Conservation (phyloP, 2,329 filamentous ascomycete genomes). For the Fusarium buxicola region DNA sequence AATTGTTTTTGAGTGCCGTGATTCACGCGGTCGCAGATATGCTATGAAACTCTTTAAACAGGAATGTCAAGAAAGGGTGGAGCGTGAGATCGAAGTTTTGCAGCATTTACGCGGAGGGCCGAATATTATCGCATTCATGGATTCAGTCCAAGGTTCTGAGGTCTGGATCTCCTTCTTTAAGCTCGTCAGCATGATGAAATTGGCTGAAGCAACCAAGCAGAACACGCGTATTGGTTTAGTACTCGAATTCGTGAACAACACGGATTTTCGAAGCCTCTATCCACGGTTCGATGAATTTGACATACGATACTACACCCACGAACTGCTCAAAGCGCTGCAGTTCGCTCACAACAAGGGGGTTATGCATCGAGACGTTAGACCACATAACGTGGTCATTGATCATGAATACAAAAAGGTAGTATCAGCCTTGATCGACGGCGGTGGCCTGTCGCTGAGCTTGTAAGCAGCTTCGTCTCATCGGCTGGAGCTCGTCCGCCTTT, state of each 20-base stretch:
- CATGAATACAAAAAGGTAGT: background rate
- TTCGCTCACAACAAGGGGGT: slow-evolving; percentile 12
- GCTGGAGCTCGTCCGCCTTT: slow-evolving; percentile 20
- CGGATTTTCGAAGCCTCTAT: slow-evolving; percentile 7
- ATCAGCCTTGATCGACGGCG: background rate
- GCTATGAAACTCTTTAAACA: slow-evolving; percentile 28
- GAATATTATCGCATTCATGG: slow-evolving; percentile 7
- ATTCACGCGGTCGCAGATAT: background rate
- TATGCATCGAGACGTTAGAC: slow-evolving; percentile 22
- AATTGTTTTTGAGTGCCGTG: slow-evolving; percentile 15
- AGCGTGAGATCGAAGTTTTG: slow-evolving; percentile 11
- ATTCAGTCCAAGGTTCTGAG: slow-evolving; percentile 18
- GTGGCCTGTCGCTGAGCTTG: background rate
- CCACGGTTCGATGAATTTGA: background rate
- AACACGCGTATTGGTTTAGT: slow-evolving; percentile 15
- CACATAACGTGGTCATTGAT: slow-evolving; percentile 23
- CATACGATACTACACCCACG: slow-evolving; percentile 10
- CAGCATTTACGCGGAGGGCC: background rate
- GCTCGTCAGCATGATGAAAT: background rate
- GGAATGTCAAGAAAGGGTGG: background rate
- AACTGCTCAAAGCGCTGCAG: slow-evolving; percentile 15
- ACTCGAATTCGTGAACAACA: slow-evolving; percentile 18
- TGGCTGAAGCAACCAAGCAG: background rate
- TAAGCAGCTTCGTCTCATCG: slow-evolving; percentile 17
- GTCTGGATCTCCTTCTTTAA: background rate